Percentiles rank a stretch among this genome's conserved stretches.
Evolutionary conservation across 805 yeast genomes (phyloP).

Genomic region (Wickerhamomyces alni): DNA sequence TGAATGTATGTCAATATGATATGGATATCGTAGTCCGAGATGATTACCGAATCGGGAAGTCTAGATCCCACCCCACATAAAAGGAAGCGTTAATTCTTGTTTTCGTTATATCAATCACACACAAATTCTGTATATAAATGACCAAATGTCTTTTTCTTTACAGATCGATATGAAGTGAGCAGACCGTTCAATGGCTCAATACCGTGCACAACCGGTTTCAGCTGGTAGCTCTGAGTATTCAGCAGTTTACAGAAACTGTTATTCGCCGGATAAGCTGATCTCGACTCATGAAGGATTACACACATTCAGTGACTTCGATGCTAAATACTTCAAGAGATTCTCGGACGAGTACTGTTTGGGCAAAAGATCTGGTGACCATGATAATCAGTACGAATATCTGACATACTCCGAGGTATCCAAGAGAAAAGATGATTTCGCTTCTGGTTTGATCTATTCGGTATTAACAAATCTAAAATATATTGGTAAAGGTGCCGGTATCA

Average conservation of each 20-base stretch:
- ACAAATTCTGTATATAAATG: no score
- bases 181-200: background rate
- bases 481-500: background rate
- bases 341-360: conserved; percentile 20
- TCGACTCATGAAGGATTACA: conserved; percentile 30
- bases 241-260: conserved; percentile 34
- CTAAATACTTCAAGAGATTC: conserved; percentile 27
- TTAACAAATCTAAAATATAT: conserved; percentile 5
- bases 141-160: no score
- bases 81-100: background rate
- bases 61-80: background rate
- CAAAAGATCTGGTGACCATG: conserved; percentile 20
- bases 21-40: no score
- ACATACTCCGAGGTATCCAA: conserved; percentile 34
- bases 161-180: no score
- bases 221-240: conserved; percentile 33
- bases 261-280: conserved; percentile 20
- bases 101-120: background rate
- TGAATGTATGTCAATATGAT: no score
- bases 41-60: background rate
- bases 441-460: conserved; percentile 37
- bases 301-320: conserved; percentile 36
- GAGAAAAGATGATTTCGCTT: conserved; percentile 40
- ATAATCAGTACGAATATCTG: conserved; percentile 30
- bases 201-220: conserved; percentile 3